Base-by-base conservation (phyloP, 1,284 basidiomycete species). In the Chondrostereum purpureum region DNA sequence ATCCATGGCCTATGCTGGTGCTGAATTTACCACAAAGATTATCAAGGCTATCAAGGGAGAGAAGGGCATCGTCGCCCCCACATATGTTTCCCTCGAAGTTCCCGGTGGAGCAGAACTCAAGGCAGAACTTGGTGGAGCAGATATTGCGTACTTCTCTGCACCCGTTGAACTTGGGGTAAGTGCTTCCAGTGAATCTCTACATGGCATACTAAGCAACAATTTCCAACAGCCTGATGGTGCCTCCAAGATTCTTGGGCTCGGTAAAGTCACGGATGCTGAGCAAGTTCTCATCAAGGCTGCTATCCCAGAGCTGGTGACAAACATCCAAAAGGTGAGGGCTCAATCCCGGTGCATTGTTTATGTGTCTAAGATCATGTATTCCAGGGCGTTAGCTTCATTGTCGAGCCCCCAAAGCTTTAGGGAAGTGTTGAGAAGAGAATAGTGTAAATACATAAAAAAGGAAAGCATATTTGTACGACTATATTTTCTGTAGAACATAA, bases 1-100 rank as follows among this genome's bases (percentile, higher is more conserved):
- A 46, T 90, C 87, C 43, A 95, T 95, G 92, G 91, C 92, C n/a
- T 92, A 91, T 61, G 88, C 88, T 48, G 89, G 86, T 62, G 86
- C 92, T 66, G 89, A 88, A 69, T 97, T 95, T 69, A 76, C 92
- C 50, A 76, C 88, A 61, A 70, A 80, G 44, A 73, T 97, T 57
- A 73, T 97, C 56, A 80, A 88, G 45, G 92, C 89, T 45, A 70
- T 94, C 64, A 82, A 77, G 57, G 92, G 92, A 62, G 89, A 94
- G 71, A 88, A 87, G 72, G 83, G 82, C 54, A 80, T 91, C 43
- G 64, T 91, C 53, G 81, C 84, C 22, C 92, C 92, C 51, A 87
- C 91, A 4, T 31, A 31, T 31, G 27, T 31, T 8, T 31, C 27
- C 27, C 27, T 31, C 27, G 27, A 31, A n/a, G 27, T 31, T 31